These are phyloP conservation scores for Chlamydomonas incerta DNA, from an alignment of 139 green algal species.

Conservation along the genomic window DNA sequence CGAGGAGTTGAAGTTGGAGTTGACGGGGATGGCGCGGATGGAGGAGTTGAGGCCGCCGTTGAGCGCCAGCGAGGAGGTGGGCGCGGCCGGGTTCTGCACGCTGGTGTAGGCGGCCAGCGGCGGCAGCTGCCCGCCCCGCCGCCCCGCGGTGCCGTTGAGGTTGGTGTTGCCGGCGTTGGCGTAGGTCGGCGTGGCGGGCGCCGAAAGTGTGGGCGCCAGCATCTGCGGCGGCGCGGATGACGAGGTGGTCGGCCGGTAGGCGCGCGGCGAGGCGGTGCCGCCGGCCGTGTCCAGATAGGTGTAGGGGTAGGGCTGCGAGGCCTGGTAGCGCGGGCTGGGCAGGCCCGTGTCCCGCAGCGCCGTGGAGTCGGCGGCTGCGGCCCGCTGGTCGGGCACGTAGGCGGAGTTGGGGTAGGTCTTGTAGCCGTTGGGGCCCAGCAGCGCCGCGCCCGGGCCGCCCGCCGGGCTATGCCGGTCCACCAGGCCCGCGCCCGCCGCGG, in stretches of 20 bases:
- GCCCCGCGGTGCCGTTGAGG: neutral
- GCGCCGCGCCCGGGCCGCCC: too few relatives aligned
- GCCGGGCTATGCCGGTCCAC: neutral
- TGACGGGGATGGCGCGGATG: conserved; percentile 27
- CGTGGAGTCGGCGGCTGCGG: neutral
- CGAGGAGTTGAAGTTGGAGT: conserved; percentile 25
- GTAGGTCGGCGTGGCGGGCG: too few relatives aligned
- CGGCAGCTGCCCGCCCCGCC: conserved; percentile 18
- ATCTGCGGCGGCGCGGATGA: neutral
- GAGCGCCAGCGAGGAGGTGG: neutral
- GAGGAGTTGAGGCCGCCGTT: neutral
- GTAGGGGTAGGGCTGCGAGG: neutral
- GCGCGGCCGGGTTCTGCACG: conserved; percentile 1
- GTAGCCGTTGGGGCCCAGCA: neutral
- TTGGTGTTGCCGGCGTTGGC: neutral
- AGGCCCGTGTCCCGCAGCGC: neutral
- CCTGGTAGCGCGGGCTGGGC: neutral
- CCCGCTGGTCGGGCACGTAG: neutral
- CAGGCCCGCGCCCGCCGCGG: neutral
- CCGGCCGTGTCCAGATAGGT: too few relatives aligned
- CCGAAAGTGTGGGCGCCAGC: neutral
- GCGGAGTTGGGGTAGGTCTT: conserved; percentile 17
- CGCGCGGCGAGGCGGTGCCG: neutral
- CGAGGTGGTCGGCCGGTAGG: neutral
- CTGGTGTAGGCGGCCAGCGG: conserved; percentile 18